Evolutionary conservation across 306 rosid genomes (phyloP), one percentile per base, ranked within the genome.

Genomic region (Fragaria iinumae): DNA sequence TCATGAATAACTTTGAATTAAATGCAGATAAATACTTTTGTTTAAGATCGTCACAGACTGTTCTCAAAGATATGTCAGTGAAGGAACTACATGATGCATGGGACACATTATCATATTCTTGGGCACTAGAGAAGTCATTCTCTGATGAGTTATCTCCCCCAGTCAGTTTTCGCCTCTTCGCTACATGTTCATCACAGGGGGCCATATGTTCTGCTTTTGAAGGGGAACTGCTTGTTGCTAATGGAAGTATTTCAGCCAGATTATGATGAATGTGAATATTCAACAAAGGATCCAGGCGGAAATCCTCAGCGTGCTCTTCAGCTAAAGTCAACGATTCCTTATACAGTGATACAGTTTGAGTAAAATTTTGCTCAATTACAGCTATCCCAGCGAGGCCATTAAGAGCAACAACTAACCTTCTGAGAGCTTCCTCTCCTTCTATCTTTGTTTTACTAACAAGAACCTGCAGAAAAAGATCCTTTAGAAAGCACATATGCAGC

Each of bases 381-480:
- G 88, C 89, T 86, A 92, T 86, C 66, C 89, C 97, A 11, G 99
- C 97, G 66, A 95, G 96, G 47, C 89, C 98, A 86, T 95, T 95
- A 81, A 95, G 86, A 77, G 98, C 89, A 71, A 89, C 84, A 80
- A 88, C 92, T 73, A 83, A 80, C 85, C 86, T 87, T 91, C 98
- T 89, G 47, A 92, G 93, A 71, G 97, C 93, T 83, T 92, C 98
- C 81, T 95, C 98, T 7, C 97, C 97, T 90, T 92, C 97, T 76
- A 90, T 48, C 87, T 88, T 95, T 18, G 98, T 95, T 88, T 95
- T 95, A 80, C 88, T 84, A 82, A 95, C 88, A 72, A 95, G 98
- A 82, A 95, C 97, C 97, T 92, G 72, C 48, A 85, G 67, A 88
- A 86, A 73, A 77, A 48, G 36, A 71, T 78, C 53, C 78, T 71